Evolutionary conservation across 73 alveolate species (phyloP), one percentile per base, ranked within the genome.

Genomic region (Diophrys appendiculata): DNA sequence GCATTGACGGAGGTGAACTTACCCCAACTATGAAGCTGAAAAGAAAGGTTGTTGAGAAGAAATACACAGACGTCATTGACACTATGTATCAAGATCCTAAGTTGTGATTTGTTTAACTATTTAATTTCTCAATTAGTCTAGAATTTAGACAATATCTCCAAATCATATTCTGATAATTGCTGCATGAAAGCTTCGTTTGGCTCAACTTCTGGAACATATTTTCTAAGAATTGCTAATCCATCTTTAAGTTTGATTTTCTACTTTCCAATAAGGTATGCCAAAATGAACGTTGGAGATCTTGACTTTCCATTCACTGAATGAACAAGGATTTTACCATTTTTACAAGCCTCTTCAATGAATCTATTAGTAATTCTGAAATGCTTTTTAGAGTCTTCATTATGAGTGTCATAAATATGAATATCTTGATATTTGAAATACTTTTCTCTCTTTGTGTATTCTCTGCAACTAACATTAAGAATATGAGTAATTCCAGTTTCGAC

Each of bases 361-460:
- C 99, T 74, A 87, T 95, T 95, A 52, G 97, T 95, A 0, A 93
- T 95, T 84, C 97, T 91, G 80, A 93, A 95, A 70, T 91, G 93
- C 69, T 95, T 95, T 77, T 92, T 95, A 18, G 94, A 93, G 82
- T 95, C 97, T 76, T 95, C 99, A 64, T 82, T 88, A 69, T 91
- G 93, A 67, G 89, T 93, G 68, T 95, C 97, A 69, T 92, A 92
- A 13, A 95, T 93, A 73, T 90, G 88, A 60, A 95, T 80, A 65
- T 95, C 97, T 25, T 88, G 77, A 81, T 95, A 93, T 64, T 84
- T 95, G 86, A 93, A 93, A 83, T 90, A 95, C 82, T 90, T 93
- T 1, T 88, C 72, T 73, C 99, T 87, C 83, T 95, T 95, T 54
- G 92, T 93, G 72, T 93, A 95, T 54, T 92, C 96, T 83, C 90